These are phyloP conservation scores for Lonicera japonica DNA, from an alignment of 129 eudicot species.

Conservation along the genomic window DNA sequence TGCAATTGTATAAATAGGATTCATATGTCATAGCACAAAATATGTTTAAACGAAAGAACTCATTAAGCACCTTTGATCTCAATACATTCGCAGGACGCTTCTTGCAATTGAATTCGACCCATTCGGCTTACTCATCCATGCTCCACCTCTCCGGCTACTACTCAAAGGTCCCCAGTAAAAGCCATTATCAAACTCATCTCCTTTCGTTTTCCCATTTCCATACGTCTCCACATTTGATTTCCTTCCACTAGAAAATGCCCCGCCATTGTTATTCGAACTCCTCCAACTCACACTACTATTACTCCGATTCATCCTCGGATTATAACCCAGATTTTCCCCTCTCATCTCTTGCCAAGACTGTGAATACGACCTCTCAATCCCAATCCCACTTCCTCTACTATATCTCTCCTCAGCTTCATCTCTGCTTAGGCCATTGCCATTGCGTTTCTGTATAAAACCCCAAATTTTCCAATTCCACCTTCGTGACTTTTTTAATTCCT, in stretches of 20 bases:
- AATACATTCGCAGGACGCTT: conserved; percentile 61
- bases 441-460: conserved; percentile 63
- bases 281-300: conserved; percentile 95
- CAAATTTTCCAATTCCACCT: conserved; percentile 86
- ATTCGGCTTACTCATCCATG: conserved; percentile 37
- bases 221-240: conserved; percentile 41
- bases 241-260: conserved; percentile 38
- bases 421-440: conserved; percentile 21
- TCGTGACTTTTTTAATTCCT: conserved; percentile 52
- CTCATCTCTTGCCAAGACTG: conserved; percentile 71
- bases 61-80: conserved; percentile 31
- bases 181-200: no score
- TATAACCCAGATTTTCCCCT: conserved; percentile 15
- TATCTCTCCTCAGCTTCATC: conserved; percentile 59
- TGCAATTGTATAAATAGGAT: no score
- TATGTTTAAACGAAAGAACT: conserved; percentile 13
- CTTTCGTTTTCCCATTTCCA: conserved; percentile 36
- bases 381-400: conserved; percentile 32
- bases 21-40: no score
- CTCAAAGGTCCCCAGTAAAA: conserved; percentile 75
- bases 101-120: conserved; percentile 61
- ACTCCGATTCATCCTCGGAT: conserved; percentile 54
- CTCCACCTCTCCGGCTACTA: conserved; percentile 54
- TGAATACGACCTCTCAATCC: conserved; percentile 70
- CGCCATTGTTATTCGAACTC: conserved; percentile 37